A percentile compares a stretch with the other conserved stretches of the same genome.
These are phyloP conservation scores for Haberlea rhodopensis DNA, from an alignment of 257 asterid genomes.

Conservation along the genomic window DNA sequence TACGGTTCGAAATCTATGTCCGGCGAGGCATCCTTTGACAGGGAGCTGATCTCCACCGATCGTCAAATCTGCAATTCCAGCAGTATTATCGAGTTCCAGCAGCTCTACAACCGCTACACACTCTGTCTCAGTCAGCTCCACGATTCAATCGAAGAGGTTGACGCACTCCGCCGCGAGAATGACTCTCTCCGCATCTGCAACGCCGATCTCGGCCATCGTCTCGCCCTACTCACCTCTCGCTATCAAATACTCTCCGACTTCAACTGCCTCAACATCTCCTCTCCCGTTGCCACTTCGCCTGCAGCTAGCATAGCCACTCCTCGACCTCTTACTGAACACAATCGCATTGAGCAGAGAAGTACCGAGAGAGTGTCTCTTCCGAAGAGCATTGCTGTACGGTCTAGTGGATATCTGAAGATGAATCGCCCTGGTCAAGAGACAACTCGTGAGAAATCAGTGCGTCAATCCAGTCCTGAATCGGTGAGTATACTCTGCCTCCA, in stretches of 20 bases:
- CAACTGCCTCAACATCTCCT: slow-evolving; percentile 45
- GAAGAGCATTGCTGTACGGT: slow-evolving; percentile 76
- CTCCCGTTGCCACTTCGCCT: slow-evolving; percentile 28
- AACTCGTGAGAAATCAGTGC: slow-evolving; percentile 29
- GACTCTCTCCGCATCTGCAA: slow-evolving; percentile 56
- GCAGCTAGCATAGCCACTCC: slow-evolving; percentile 22
- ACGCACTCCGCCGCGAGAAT: slow-evolving; percentile 57
- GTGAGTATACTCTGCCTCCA: slow-evolving; percentile 39
- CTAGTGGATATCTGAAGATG: slow-evolving; percentile 57
- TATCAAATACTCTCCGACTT: slow-evolving; percentile 62
- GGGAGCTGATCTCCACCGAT: slow-evolving; percentile 35
- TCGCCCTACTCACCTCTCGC: slow-evolving; percentile 52
- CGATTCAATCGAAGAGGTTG: slow-evolving; percentile 54
- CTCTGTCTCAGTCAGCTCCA: slow-evolving; percentile 53
- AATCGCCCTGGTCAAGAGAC: slow-evolving; percentile 35
- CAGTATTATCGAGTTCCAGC: slow-evolving; percentile 61
- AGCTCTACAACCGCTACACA: slow-evolving; percentile 66
- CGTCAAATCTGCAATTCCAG: slow-evolving; percentile 44
- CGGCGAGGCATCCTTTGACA: slow-evolving; percentile 42
- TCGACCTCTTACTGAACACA: slow-evolving; percentile 36
- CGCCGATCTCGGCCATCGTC: slow-evolving; percentile 62
- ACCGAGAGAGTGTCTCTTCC: slow-evolving; percentile 54
- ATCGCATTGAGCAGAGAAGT: slow-evolving; percentile 39
- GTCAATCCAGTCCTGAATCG: slow-evolving; percentile 29
- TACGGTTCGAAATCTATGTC: slow-evolving; percentile 45